Conservation (phyloP, 768 basidiomycete genomes). For the Tylopilus cervinicoccineus region DNA sequence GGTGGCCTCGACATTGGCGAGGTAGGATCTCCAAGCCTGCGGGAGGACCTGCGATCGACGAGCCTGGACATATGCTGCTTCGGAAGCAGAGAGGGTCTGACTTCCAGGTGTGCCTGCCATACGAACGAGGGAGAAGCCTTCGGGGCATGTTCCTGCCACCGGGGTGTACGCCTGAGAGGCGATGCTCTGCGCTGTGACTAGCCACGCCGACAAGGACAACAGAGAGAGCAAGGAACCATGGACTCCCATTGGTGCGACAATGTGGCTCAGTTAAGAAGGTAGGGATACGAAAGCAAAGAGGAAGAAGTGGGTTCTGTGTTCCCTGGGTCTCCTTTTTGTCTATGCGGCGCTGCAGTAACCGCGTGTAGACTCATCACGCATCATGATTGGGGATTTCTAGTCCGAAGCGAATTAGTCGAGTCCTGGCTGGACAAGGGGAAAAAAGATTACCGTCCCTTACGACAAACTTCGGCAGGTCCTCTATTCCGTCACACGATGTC, state of each 20-base stretch:
- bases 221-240: slow-evolving; percentile 15
- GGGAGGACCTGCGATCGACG: slow-evolving; percentile 35
- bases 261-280: neutral
- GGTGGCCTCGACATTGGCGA: slow-evolving; percentile 34
- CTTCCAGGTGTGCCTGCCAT: slow-evolving; percentile 17
- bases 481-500: no score
- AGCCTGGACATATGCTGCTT: slow-evolving; percentile 34
- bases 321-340: no score
- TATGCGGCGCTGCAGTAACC: no score
- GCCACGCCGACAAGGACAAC: slow-evolving; percentile 1
- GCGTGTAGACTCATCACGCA: no score
- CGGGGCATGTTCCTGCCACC: slow-evolving; percentile 14
- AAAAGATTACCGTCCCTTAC: no score
- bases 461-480: no score
- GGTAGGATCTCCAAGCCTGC: slow-evolving; percentile 37
- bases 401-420: no score
- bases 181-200: slow-evolving; percentile 16
- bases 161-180: slow-evolving; percentile 26
- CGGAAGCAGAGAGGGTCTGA: slow-evolving; percentile 35
- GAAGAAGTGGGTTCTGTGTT: no score
- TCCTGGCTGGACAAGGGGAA: no score
- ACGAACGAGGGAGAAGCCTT: slow-evolving; percentile 27
- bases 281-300: neutral
- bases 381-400: no score
- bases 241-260: neutral